These are phyloP conservation scores for Canavalia ensiformis DNA, from an alignment of 306 rosid genomes.

Conservation along the genomic window DNA sequence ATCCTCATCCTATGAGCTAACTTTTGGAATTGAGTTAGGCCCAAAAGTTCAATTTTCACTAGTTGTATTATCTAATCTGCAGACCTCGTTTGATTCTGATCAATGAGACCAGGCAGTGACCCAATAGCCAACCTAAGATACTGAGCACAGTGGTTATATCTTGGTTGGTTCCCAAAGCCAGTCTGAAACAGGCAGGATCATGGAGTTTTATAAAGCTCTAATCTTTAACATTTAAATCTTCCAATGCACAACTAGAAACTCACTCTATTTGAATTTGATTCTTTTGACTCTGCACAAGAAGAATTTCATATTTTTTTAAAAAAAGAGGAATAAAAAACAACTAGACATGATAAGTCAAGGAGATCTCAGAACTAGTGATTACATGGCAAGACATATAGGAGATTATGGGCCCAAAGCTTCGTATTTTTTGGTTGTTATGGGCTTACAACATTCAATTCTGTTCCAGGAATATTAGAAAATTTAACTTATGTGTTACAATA, in stretches of 20 bases:
- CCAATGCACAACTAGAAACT: slow-evolving; percentile 13
- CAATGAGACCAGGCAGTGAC: slow-evolving; percentile 2
- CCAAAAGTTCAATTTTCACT: neutral
- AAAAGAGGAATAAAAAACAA: neutral
- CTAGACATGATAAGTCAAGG: slow-evolving; percentile 1
- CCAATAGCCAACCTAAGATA: neutral
- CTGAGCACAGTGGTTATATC: neutral
- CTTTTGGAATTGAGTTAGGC: too few species aligned
- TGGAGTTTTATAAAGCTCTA: neutral
- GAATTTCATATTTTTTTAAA: neutral
- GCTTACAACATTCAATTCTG: neutral
- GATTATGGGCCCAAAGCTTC: neutral
- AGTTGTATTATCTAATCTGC: neutral
- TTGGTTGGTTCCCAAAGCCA: slow-evolving; percentile 3
- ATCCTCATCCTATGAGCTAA: too few species aligned
- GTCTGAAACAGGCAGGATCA: neutral
- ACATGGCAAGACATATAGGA: neutral
- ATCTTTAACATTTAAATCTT: slow-evolving; percentile 29
- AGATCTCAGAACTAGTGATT: neutral
- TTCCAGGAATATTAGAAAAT: slow-evolving; percentile 1
- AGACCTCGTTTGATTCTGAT: neutral
- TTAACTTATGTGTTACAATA: slow-evolving; percentile 2
- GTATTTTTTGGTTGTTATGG: slow-evolving; percentile 5
- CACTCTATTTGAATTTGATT: slow-evolving; percentile 28
- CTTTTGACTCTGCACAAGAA: neutral